Evolutionary conservation across 495 filamentous ascomycete genomes (phyloP), one percentile per base, ranked within the genome.

Genomic region (Achaetomiella virescens): DNA sequence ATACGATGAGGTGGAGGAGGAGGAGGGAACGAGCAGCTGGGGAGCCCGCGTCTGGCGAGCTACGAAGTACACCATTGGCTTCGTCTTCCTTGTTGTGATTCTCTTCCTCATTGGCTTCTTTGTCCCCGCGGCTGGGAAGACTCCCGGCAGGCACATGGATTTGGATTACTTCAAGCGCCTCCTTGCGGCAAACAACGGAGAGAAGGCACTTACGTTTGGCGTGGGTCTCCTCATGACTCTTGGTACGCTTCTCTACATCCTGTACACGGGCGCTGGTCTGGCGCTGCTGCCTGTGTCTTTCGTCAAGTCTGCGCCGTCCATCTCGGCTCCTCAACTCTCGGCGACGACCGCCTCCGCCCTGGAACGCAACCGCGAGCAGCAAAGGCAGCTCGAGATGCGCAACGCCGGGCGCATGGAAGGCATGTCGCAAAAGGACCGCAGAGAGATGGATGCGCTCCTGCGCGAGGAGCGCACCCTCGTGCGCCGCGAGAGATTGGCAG

Each of bases 61-160:
- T 29, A 72, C 89, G 61, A 97, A 96, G 72, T 97, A 97, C 68
- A 96, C 93, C 15, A 71, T 92, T 29, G 84, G 79, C 44, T 97
- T 98, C 65, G 71, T 97, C 54, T 73, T 83, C 4, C 77, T 98
- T 17, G 76, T 89, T 24, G 69, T 95, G 37, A 85, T 95, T 46
- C 69, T 98, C 22, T 95, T 97, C 77, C 69, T 96, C 21, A 81
- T 96, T 51, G 93, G 93, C 5, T 95, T 97, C 74, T 96, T 97
- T 67, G 84, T 91, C 2, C 93, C 95, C 0, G 80, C 89, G 9
- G 82, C 88, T 10, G 79, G 78, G 52, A 69, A 81, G 46, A 73
- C 70, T n/a, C 80, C 80, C 24, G 81, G 82, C 38, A 77, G 74
- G 27, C 82, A 84, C 56, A 69, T 82, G 55, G 86, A 95, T 45